Evolutionary conservation across 169 alveolate species (phyloP).

Genomic region (Plasmodium berghei): DNA sequence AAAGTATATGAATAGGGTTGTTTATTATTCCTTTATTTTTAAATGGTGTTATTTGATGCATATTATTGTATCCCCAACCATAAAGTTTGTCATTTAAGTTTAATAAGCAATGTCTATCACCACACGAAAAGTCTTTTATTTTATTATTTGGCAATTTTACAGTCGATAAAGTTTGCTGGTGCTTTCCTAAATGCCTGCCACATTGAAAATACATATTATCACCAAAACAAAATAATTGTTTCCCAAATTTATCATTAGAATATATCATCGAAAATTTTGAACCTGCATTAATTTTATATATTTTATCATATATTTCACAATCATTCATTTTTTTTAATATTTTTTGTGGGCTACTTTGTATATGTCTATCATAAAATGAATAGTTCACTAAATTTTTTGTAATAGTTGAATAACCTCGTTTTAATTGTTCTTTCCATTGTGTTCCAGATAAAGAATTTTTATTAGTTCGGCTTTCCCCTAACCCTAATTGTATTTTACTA

Average conservation of each 20-base stretch:
- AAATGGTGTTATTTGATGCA: constrained; percentile 61
- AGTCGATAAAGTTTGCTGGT: constrained; percentile 74
- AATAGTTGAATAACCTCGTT: constrained; percentile 55
- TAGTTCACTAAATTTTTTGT: constrained; percentile 73
- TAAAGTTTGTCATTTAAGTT: constrained; percentile 54
- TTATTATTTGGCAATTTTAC: constrained; percentile 63
- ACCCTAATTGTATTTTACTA: constrained; percentile 73
- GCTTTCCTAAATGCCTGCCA: constrained; percentile 72
- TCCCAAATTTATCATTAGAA: constrained; percentile 72
- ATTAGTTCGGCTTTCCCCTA: constrained; percentile 75
- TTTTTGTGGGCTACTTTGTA: constrained; percentile 75
- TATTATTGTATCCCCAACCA: constrained; percentile 75
- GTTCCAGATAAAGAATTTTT: constrained; percentile 74
- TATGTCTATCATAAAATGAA: constrained; percentile 76
- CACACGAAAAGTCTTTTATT: constrained; percentile 74
- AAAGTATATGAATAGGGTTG: constrained; percentile 27
- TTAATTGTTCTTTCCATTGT: constrained; percentile 72
- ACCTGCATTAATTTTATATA: constrained; percentile 73
- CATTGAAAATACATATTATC: constrained; percentile 73
- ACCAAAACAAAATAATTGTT: constrained; percentile 71
- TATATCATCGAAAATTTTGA: constrained; percentile 56
- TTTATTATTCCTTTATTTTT: constrained; percentile 73
- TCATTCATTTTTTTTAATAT: constrained; percentile 60
- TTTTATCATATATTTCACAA: constrained; percentile 47
- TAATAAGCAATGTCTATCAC: constrained; percentile 70